Conservation (phyloP, 2,329 filamentous ascomycete genomes). For the Penicillium sp. region DNA sequence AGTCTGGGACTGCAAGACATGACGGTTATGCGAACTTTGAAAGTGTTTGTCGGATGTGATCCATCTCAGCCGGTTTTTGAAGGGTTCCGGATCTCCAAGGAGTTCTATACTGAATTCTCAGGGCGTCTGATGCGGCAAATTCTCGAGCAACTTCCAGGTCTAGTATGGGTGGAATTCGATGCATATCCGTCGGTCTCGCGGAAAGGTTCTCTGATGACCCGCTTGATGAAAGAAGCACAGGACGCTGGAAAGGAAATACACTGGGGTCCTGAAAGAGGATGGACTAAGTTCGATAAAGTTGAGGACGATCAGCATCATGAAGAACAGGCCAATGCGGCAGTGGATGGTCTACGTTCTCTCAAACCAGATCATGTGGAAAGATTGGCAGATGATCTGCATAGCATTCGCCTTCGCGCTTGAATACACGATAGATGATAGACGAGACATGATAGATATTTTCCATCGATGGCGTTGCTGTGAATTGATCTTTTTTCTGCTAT, state of each 20-base stretch:
- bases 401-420: conserved; percentile 4
- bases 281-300: conserved; percentile 29
- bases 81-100: conserved; percentile 52
- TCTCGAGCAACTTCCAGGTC: conserved; percentile 44
- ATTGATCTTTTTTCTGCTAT: too few relatives aligned
- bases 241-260: conserved; percentile 32
- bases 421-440: too few relatives aligned
- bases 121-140: conserved; percentile 47
- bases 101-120: conserved; percentile 55
- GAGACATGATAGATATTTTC: too few relatives aligned
- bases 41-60: conserved; percentile 55
- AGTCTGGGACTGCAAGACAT: conserved; percentile 48
- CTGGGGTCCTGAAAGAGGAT: conserved; percentile 39
- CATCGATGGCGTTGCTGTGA: too few relatives aligned
- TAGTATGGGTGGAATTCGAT: conserved; percentile 52
- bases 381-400: conserved; percentile 13
- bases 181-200: conserved; percentile 50
- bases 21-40: conserved; percentile 45
- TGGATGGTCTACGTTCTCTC: conserved; percentile 12
- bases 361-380: conserved; percentile 9
- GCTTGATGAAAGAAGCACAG: conserved; percentile 39
- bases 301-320: conserved; percentile 7
- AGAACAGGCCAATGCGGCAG: conserved; percentile 9
- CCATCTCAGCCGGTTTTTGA: conserved; percentile 50
- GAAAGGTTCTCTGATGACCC: conserved; percentile 47